Evolutionary conservation across 1,139 yeast genomes (phyloP), one percentile per base, ranked within the genome.

Genomic region (Candida tetrigidarum): DNA sequence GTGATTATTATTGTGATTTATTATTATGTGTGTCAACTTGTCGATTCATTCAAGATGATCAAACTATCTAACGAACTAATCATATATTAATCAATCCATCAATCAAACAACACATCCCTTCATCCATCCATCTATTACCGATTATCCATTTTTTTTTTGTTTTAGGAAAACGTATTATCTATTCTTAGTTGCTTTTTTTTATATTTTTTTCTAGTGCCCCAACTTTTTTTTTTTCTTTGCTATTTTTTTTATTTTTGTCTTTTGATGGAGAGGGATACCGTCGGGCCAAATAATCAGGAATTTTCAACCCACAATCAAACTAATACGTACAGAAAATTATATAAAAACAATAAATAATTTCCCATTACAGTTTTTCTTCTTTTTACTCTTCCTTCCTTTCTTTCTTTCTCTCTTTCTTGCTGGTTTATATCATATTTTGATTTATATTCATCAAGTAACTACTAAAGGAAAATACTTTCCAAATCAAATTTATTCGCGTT

Each of bases 181-280:
- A 16, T 32, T 18, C 14, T 16, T 16, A 2, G 5, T 14, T 22
- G 20, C 9, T 12, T 22, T 22, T 14, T 19, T 22, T 22, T 19
- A 20, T 34, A 10, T 32, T 19, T 14, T n/a, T 19, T 20, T 20
- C 20, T 11, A 27, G 18, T 28, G 26, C 41, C 41, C 41, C 41
- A 37, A 28, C 41, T 28, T 37, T 37, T 37, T 37, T n/a, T 37
- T 37, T 37, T 37, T 5, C 22, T 27, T 37, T 15, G 14, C 19
- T 18, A 14, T 28, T 15, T 28, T n/a, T n/a, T n/a, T n/a, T n/a
- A n/a, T n/a, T n/a, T n/a, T n/a, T n/a, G n/a, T n/a, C n/a, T n/a
- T n/a, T n/a, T n/a, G n/a, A n/a, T n/a, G n/a, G n/a, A n/a, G n/a
- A n/a, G n/a, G n/a, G 22, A 32, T 32, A 32, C 36, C 36, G 36